Evolutionary conservation across 768 basidiomycete species (phyloP), one percentile per base, ranked within the genome.

Genomic region (Mrakia gelida): DNA sequence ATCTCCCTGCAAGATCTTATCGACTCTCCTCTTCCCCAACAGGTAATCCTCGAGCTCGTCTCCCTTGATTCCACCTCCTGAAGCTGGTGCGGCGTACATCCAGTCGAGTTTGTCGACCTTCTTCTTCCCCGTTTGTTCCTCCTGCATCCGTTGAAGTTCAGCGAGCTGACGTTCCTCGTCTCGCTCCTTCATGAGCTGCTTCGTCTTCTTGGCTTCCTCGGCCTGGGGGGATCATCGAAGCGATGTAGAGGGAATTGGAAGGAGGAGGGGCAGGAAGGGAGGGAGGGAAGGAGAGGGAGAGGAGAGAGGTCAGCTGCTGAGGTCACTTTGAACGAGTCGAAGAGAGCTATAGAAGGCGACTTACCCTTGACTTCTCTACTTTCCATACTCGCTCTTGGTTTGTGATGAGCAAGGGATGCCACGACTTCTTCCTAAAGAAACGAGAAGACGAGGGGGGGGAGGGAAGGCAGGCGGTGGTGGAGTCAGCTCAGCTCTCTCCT

Each of bases 21-120:
- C 97, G 1, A 99, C 96, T 79, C 97, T 87, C 86, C 95, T 97
- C 89, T 98, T 98, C 34, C 97, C 97, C 43, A 99, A 88, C 1
- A 99, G 86, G 84, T 99, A 99, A 81, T 95, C 94, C 86, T 99
- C 97, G 81, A 98, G 85, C 80, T 98, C 96, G 81, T 94, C 96
- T 45, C 91, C 84, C 82, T 94, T 95, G 81, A 92, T 89, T 74
- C 86, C 91, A 79, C 88, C 91, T n/a, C 95, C 95, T 5, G 92
- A 91, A 0, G 94, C 93, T 6, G 97, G 97, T 1, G 96, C 97
- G n/a, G 96, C 87, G 86, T 98, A 99, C 94, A 99, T 96, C 97
- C 97, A 99, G 84, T 99, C 97, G 71, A 99, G 84, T 83, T 94
- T 94, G 85, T 98, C 95, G 73, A 91, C 90, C 80, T 93, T 87